A percentile compares a stretch with the other conserved stretches of the same genome.
phyloP scores from a whole-genome alignment of 208 protist species.

The Crithidia sp. region DNA sequence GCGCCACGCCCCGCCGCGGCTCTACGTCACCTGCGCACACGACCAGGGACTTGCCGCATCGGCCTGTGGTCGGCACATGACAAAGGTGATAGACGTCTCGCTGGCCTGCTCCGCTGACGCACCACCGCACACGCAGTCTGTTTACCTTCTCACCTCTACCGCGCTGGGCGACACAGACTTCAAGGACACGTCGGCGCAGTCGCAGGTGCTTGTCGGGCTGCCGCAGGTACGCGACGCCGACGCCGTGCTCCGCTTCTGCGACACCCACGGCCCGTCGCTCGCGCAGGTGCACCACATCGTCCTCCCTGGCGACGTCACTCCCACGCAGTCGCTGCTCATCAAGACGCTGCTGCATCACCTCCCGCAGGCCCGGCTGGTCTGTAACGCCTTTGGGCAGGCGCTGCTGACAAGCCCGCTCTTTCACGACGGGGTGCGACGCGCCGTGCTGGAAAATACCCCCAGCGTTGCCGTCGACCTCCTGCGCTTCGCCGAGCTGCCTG shows the following conservation, averaged over 20 bases:
- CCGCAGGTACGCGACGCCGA: conserved; percentile 42
- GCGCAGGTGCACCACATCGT: conserved; percentile 51
- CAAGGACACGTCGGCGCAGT: conserved; percentile 24
- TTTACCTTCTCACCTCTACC: conserved; percentile 69
- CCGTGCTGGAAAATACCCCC: conserved; percentile 50
- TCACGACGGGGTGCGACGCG: conserved; percentile 57
- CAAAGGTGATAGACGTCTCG: conserved; percentile 61
- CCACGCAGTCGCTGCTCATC: conserved; percentile 38
- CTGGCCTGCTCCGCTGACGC: conserved; percentile 10
- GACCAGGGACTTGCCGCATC: conserved; percentile 5
- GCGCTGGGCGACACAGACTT: conserved; percentile 52
- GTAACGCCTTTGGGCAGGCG: conserved; percentile 53
- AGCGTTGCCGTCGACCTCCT: conserved; percentile 18
- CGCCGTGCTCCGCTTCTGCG: conserved; percentile 50
- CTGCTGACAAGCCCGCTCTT: conserved; percentile 73
- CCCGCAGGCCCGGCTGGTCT: conserved; percentile 54
- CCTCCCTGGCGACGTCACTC: conserved; percentile 56
- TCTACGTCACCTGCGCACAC: conserved; percentile 72
- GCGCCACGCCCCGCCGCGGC: conserved; percentile 62
- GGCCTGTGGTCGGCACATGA: conserved; percentile 53
- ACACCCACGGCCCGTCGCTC: conserved; percentile 39
- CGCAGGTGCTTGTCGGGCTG: conserved; percentile 64
- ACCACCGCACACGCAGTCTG: conserved; percentile 52
- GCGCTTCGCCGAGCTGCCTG: conserved; percentile 34
- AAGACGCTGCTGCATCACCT: conserved; percentile 38